Percentiles rank a stretch among this genome's conserved stretches.
These are phyloP conservation scores for Arachis monticola DNA, from an alignment of 331 rosid genomes.

Conservation along the genomic window DNA sequence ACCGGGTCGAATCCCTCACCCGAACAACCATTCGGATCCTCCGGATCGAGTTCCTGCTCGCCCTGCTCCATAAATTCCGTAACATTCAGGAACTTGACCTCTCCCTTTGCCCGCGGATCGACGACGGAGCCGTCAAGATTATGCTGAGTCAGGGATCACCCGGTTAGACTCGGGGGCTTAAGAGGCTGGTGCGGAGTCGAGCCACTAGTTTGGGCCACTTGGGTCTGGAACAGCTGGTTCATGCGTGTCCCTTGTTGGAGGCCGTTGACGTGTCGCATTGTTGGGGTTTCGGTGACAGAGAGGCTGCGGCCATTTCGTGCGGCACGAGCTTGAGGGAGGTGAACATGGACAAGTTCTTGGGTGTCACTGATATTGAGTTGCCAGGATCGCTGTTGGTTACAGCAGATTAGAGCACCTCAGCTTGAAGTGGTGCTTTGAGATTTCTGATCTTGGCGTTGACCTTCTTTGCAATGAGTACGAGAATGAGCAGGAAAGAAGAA, in stretches of 20 bases:
- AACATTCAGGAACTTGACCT: constrained; percentile 57
- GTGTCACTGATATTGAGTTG: no score
- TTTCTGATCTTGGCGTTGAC: no score
- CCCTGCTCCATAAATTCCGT: constrained; percentile 42
- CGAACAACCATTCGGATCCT: constrained; percentile 51
- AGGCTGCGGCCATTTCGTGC: no score
- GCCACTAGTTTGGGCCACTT: constrained; percentile 46
- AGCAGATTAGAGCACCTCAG: no score
- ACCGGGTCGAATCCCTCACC: constrained; percentile 46
- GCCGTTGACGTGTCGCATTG: constrained; percentile 61
- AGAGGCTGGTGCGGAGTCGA: constrained; percentile 51
- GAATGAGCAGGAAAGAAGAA: no score
- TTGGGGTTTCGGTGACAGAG: constrained; percentile 57
- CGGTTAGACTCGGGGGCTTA: constrained; percentile 52
- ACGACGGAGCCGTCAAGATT: constrained; percentile 44
- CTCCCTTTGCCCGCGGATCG: constrained; percentile 59
- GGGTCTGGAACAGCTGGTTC: constrained; percentile 52
- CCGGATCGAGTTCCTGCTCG: constrained; percentile 56
- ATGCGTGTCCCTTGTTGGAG: constrained; percentile 54
- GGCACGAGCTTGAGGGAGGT: no score
- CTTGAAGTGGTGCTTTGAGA: no score
- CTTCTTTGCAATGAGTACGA: no score
- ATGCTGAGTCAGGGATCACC: constrained; percentile 43
- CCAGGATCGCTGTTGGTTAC: no score
- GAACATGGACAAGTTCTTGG: no score